A percentile compares a stretch with the other conserved stretches of the same genome.
Evolutionary conservation across 2,329 filamentous ascomycete species (phyloP).

Genomic region (Hirsutella thompsonii): DNA sequence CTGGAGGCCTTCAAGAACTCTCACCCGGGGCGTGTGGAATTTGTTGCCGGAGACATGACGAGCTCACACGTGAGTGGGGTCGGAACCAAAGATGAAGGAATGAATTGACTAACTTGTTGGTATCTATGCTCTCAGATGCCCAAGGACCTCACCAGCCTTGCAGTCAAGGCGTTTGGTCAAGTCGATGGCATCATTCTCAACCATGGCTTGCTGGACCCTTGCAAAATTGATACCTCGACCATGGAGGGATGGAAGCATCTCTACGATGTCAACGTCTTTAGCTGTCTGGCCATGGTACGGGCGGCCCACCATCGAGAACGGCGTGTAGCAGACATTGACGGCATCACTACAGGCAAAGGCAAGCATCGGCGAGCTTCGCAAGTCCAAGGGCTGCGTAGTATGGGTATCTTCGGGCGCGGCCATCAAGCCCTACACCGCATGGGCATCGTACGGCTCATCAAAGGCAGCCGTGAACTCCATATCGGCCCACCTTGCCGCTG

Average conservation of each 20-base stretch:
- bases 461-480: slow-evolving; percentile 81
- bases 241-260: slow-evolving; percentile 59
- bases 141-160: slow-evolving; percentile 48
- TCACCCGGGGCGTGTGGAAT: slow-evolving; percentile 40
- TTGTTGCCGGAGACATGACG: slow-evolving; percentile 40
- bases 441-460: slow-evolving; percentile 70
- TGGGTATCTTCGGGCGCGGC: slow-evolving; percentile 74
- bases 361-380: slow-evolving; percentile 54
- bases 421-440: slow-evolving; percentile 49
- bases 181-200: slow-evolving; percentile 81
- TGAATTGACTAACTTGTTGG: no score
- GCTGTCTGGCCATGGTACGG: slow-evolving; percentile 62
- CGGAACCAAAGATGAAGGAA: no score
- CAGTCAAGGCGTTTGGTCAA: slow-evolving; percentile 53
- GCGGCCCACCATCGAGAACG: neutral
- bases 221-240: slow-evolving; percentile 56
- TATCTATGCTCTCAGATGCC: slow-evolving; percentile 36
- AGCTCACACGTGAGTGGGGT: slow-evolving; percentile 32
- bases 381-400: slow-evolving; percentile 57
- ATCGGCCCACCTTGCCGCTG: slow-evolving; percentile 55
- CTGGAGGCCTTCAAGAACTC: slow-evolving; percentile 37
- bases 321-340: slow-evolving; percentile 3
- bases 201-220: slow-evolving; percentile 70
- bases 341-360: slow-evolving; percentile 47
- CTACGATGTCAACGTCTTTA: slow-evolving; percentile 83